These are phyloP conservation scores for Anisogramma anomala DNA, from an alignment of 2,329 filamentous ascomycete genomes.

Conservation along the genomic window DNA sequence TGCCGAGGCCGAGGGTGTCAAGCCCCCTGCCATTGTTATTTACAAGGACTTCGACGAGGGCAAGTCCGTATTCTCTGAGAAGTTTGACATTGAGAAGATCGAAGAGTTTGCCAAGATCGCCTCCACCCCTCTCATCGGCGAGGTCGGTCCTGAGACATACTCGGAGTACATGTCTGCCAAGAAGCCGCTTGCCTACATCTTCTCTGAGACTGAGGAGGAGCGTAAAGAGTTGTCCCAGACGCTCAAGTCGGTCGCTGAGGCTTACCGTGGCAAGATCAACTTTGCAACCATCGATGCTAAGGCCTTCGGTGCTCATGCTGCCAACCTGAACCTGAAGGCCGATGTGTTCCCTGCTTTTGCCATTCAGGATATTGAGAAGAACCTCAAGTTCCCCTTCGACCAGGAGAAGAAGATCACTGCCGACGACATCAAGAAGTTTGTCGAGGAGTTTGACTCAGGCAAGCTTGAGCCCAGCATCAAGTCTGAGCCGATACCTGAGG, in stretches of 20 bases:
- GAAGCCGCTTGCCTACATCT: constrained; percentile 93
- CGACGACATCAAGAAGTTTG: constrained; percentile 64
- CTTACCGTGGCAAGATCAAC: constrained; percentile 90
- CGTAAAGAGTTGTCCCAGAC: constrained; percentile 64
- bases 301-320: constrained; percentile 85
- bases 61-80: constrained; percentile 71
- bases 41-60: constrained; percentile 98
- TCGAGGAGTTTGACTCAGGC: constrained; percentile 72
- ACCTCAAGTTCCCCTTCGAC: constrained; percentile 93
- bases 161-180: constrained; percentile 85
- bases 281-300: constrained; percentile 96
- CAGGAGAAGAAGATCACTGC: constrained; percentile 67
- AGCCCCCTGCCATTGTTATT: constrained; percentile 74
- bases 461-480: constrained; percentile 96
- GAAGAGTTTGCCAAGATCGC: constrained; percentile 72
- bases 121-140: constrained; percentile 82
- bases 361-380: constrained; percentile 91
- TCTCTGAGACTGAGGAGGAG: constrained; percentile 85
- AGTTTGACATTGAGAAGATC: constrained; percentile 72
- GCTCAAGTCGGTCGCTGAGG: constrained; percentile 78
- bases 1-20: constrained; percentile 82
- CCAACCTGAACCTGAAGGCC: constrained; percentile 92
- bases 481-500: constrained; percentile 92
- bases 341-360: constrained; percentile 96
- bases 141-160: constrained; percentile 96